A percentile compares a stretch with the other conserved stretches of the same genome.
Evolutionary conservation across 148 eudicot genomes (phyloP).

Genomic region (Mesembryanthemum crystallinum): DNA sequence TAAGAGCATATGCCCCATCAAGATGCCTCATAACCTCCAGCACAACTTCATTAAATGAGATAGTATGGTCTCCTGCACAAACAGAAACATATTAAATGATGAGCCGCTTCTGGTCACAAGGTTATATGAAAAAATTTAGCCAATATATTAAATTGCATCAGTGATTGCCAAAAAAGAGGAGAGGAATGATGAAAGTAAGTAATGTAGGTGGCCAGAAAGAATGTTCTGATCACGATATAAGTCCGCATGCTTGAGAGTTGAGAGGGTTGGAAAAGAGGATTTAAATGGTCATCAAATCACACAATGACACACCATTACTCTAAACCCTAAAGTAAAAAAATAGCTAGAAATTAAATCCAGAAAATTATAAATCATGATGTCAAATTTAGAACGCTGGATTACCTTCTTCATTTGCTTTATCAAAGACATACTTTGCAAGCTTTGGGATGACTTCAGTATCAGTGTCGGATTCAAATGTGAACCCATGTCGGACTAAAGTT

Average conservation of each 20-base stretch:
- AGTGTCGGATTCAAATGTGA: slow-evolving; percentile 89
- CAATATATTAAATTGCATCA: neutral
- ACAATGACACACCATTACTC: neutral
- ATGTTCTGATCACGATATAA: neutral
- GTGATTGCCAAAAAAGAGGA: neutral
- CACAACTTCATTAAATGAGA: slow-evolving; percentile 87
- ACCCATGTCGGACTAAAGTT: slow-evolving; percentile 86
- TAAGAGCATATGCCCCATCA: slow-evolving; percentile 98
- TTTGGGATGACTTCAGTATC: slow-evolving; percentile 99
- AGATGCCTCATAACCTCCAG: slow-evolving; percentile 99
- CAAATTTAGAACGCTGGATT: neutral
- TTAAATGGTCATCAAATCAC: too few relatives aligned
- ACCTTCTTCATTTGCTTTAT: slow-evolving; percentile 81
- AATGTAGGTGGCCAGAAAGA: neutral
- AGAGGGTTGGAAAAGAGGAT: too few relatives aligned
- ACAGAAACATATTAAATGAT: slow-evolving; percentile 4
- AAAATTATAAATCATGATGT: neutral
- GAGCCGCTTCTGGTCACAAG: neutral
- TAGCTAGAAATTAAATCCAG: neutral
- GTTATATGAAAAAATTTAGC: neutral
- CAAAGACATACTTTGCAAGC: slow-evolving; percentile 96
- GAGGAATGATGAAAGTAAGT: neutral
- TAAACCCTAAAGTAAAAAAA: neutral
- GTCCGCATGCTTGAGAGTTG: neutral
- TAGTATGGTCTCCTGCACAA: slow-evolving; percentile 64